Base-by-base conservation (phyloP, 768 basidiomycete genomes). In the Tricholoma sp. region DNA sequence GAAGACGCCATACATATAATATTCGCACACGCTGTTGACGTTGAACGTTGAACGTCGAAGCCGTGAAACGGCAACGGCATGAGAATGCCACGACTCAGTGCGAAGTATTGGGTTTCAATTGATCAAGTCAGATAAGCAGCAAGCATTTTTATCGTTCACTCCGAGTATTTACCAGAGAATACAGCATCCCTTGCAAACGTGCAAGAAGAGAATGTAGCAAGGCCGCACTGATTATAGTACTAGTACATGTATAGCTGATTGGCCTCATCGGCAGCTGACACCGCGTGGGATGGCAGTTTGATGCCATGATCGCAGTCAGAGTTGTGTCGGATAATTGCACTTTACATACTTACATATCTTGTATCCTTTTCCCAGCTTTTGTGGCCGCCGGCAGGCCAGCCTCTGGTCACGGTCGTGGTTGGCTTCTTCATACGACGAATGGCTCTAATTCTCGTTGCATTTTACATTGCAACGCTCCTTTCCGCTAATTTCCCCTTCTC, bases 391-490 rank as follows among this genome's bases (percentile, higher is more conserved):
- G 63, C 57, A 61, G 63, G 61, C 56, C 60, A 52, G 58, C 59
- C 59, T 54, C 47, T n/a, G n/a, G n/a, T 56, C 47, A 18, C 27
- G 8, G 18, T 16, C 29, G 27, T 50, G 47, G 47, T 50, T 14
- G 46, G 37, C 51, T 27, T 27, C 21, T 45, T 45, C 41, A 50
- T 57, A 27, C 65, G 69, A 27, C 65, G 69, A 67, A 76, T 72
- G 74, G 71, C 72, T 62, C 56, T 63, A 63, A 57, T 51, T 49
- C 62, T 62, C 59, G 52, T 57, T 50, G 49, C 64, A 64, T 60
- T 67, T 58, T 59, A 65, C 54, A 61, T 67, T 61, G 60, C 66
- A 59, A 56, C 71, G 58, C 59, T 69, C 62, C 60, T 63, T 63
- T 52, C 56, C 37, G 29, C 60, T 64, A 63, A 60, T 67, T 61